Conservation (phyloP, 2,329 filamentous ascomycete species). For the Claviceps arundinis region DNA sequence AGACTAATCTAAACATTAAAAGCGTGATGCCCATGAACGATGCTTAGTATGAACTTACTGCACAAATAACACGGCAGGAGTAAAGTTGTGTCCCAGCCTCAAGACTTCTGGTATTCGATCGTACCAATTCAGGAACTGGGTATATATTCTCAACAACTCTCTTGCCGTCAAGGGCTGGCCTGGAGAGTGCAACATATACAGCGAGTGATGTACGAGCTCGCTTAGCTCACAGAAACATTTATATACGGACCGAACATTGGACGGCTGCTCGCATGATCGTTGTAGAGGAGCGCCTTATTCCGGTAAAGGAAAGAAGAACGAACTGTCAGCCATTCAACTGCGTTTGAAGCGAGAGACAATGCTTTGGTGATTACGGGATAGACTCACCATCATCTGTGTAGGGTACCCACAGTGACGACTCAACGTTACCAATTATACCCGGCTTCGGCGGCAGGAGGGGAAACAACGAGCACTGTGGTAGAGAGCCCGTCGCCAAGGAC, state of each 20-base stretch:
- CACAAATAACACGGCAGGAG: constrained; percentile 58
- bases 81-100: constrained; percentile 53
- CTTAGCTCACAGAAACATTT: constrained; percentile 60
- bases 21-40: background rate
- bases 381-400: constrained; percentile 43
- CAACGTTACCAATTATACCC: constrained; percentile 44
- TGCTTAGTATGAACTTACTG: constrained; percentile 40
- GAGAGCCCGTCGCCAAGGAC: constrained; percentile 49
- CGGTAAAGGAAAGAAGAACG: background rate
- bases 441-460: constrained; percentile 46
- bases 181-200: constrained; percentile 61
- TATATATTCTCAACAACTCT: constrained; percentile 50
- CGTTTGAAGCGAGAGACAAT: background rate
- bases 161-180: constrained; percentile 50
- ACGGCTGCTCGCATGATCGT: constrained; percentile 46
- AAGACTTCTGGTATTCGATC: constrained; percentile 51
- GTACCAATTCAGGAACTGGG: constrained; percentile 60
- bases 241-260: constrained; percentile 54
- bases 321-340: background rate
- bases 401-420: constrained; percentile 45
- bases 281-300: constrained; percentile 36
- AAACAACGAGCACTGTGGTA: constrained; percentile 46
- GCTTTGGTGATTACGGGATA: background rate
- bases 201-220: constrained; percentile 58
- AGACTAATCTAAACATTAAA: background rate